Evolutionary conservation across 148 eudicot genomes (phyloP).

Genomic region (Simmondsia chinensis): DNA sequence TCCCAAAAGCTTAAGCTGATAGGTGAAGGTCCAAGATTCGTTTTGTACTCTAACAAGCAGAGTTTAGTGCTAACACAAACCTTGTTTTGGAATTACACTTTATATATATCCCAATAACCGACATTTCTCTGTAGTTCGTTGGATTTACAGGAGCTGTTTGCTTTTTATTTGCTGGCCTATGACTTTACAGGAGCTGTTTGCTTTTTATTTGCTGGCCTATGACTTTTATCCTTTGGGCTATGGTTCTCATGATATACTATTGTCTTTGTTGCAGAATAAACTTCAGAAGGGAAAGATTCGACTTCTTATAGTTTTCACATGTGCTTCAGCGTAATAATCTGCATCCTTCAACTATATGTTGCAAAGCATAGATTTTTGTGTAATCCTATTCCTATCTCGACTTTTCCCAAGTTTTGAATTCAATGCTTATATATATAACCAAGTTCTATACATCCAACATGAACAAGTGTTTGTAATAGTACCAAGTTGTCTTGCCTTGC

Average conservation of each 20-base stretch:
- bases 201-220: slow-evolving; percentile 49
- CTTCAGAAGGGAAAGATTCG: slow-evolving; percentile 40
- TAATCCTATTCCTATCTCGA: neutral
- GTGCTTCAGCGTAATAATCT: slow-evolving; percentile 73
- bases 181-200: slow-evolving; percentile 84
- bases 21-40: too few species aligned
- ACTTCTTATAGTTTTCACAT: slow-evolving; percentile 63
- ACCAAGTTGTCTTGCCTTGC: too few species aligned
- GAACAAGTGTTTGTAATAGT: too few species aligned
- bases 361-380: neutral
- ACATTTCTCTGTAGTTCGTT: slow-evolving; percentile 61
- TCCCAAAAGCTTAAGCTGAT: too few species aligned
- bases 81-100: too few species aligned
- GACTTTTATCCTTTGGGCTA: slow-evolving; percentile 73
- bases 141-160: slow-evolving; percentile 87
- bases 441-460: too few species aligned
- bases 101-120: slow-evolving; percentile 1
- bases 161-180: slow-evolving; percentile 49
- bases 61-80: too few species aligned
- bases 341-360: slow-evolving; percentile 7
- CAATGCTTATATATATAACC: too few species aligned
- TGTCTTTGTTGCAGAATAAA: slow-evolving; percentile 70
- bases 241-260: slow-evolving; percentile 53
- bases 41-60: too few species aligned
- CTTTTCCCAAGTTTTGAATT: too few species aligned